Evolutionary conservation across 805 yeast species (phyloP), one percentile per base, ranked within the genome.

Genomic region (Candida yuanshanica): DNA sequence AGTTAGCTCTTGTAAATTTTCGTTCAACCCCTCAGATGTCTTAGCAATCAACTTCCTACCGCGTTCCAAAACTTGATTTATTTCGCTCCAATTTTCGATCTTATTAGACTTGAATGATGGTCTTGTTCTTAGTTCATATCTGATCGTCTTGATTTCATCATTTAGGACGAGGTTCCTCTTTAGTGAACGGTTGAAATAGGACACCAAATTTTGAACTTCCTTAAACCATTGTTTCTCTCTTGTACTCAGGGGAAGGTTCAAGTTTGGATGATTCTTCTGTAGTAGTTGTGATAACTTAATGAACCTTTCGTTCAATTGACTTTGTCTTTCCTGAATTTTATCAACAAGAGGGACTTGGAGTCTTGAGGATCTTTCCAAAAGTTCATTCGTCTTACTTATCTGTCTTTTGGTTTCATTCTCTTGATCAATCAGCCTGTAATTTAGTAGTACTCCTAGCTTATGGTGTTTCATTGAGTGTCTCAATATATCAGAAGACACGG

Each of bases 221-320:
- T 55, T 60, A 42, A 70, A 63, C 78, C 79, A 76, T 20, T 48
- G 55, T 39, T 59, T 56, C 50, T 76, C 81, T 10, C 64, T 54
- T 4, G 55, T 56, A 37, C 68, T 63, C 24, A 74, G 49, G 1
- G 69, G 63, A 13, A 56, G 39, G 7, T 63, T 58, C 33, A 38
- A 16, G 4, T 23, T 32, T 14, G 37, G 20, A 7, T 33, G 44
- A 46, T 44, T 23, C 35, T 37, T 24, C 47, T 51, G 26, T 5
- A 71, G 37, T 10, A 46, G 58, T 4, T 56, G 50, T 8, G 54
- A 49, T 12, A 74, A 43, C 8, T 43, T 40, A 4, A 44, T 50
- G 35, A 60, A 52, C 34, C 75, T 66, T 5, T 56, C 48, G 10
- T 58, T 49, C 31, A 67, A 48, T 10, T 41, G 21, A 13, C 45